Evolutionary conservation across 345 rosid genomes (phyloP).

Genomic region (Syzygium aromaticum): DNA sequence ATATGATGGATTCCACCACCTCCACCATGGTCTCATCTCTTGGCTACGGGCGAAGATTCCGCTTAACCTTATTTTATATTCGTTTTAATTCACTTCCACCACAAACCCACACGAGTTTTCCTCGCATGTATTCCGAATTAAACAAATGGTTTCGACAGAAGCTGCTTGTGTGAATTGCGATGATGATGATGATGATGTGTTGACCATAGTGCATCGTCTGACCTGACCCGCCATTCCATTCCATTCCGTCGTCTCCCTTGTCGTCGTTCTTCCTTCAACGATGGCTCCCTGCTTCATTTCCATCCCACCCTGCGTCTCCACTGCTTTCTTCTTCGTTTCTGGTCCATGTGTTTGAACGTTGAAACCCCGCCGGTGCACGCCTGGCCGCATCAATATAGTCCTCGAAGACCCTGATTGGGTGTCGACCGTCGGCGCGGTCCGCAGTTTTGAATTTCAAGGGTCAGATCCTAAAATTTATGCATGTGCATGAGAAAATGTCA

Average conservation of each 20-base stretch:
- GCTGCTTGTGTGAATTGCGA: background rate
- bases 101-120: background rate
- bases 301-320: background rate
- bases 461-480: background rate
- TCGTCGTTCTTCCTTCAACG: background rate
- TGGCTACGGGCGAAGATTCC: background rate
- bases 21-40: background rate
- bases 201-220: background rate
- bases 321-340: background rate
- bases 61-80: background rate
- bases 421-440: background rate
- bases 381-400: background rate
- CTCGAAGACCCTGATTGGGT: background rate
- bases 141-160: background rate
- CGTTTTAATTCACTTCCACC: background rate
- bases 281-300: background rate
- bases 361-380: background rate
- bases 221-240: background rate
- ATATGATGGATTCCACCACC: background rate
- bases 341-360: background rate
- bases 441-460: background rate
- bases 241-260: background rate
- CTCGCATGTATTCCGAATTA: background rate
- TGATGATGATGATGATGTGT: background rate
- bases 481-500: background rate